Evolutionary conservation across 108 stramenopile species (phyloP).

Genomic region (Chaetoceros tenuissimus): DNA sequence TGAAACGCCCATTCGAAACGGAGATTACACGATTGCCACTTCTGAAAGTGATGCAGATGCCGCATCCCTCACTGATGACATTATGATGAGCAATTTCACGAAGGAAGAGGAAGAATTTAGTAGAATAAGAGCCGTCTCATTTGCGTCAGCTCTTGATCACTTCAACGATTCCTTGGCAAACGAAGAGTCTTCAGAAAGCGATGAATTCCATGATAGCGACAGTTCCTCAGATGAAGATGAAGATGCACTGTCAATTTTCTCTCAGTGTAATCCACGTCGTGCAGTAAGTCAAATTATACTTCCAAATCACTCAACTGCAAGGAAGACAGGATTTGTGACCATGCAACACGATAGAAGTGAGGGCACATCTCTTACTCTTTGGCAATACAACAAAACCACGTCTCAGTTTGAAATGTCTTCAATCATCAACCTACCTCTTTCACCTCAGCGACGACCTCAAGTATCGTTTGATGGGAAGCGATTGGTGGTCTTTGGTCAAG

Average conservation of each 20-base stretch:
- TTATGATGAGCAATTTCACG: neutral
- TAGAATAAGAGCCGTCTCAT: neutral
- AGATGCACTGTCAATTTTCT: neutral
- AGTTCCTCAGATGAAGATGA: neutral
- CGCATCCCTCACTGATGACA: no score
- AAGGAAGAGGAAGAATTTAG: neutral
- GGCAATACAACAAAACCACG: conserved; percentile 16
- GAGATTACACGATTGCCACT: no score
- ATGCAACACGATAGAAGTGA: conserved; percentile 30
- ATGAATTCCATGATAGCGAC: neutral
- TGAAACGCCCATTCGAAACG: no score
- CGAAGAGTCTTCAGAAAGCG: neutral
- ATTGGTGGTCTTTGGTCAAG: conserved; percentile 57
- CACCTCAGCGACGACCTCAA: conserved; percentile 32
- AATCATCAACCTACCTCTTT: conserved; percentile 47
- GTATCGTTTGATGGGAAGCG: conserved; percentile 50
- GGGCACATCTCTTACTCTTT: conserved; percentile 44
- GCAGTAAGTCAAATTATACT: conserved; percentile 24
- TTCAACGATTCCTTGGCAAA: neutral
- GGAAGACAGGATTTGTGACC: conserved; percentile 46
- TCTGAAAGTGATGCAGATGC: no score
- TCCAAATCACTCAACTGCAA: conserved; percentile 32
- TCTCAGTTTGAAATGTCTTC: conserved; percentile 26
- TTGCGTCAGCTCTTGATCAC: neutral
- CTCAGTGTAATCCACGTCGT: conserved; percentile 27